These are phyloP conservation scores for Aspergillus bombycis DNA, from an alignment of 2,329 filamentous ascomycete species.

Conservation along the genomic window DNA sequence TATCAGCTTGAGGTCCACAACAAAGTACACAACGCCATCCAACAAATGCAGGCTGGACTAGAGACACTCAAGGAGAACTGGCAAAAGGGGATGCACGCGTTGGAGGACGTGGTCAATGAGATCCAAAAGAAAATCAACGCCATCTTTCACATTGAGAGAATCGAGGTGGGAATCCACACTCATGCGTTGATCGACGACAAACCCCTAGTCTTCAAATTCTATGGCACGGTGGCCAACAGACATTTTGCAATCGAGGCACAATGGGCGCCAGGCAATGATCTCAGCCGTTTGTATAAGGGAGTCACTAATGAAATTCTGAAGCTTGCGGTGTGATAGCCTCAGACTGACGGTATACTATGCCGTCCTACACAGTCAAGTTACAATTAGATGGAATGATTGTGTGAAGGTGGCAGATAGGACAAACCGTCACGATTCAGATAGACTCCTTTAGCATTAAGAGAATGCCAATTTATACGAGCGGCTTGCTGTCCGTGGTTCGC, in stretches of 20 bases:
- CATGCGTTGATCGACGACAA: background rate
- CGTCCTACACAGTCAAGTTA: background rate
- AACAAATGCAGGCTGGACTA: conserved; percentile 1
- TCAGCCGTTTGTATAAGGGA: background rate
- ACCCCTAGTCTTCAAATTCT: background rate
- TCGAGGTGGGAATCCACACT: background rate
- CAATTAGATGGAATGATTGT: background rate
- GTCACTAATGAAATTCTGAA: background rate
- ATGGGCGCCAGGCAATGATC: background rate
- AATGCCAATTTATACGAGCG: too few relatives aligned
- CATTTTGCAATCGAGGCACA: background rate
- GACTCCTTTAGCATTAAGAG: too few relatives aligned
- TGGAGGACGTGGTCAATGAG: background rate
- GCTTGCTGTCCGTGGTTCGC: too few relatives aligned
- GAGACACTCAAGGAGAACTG: conserved; percentile 2
- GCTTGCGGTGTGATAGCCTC: background rate
- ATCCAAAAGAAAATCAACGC: background rate
- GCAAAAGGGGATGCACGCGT: background rate
- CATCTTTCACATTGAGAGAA: conserved; percentile 1
- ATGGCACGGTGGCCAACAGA: background rate
- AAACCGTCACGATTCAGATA: too few relatives aligned
- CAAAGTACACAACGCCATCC: background rate
- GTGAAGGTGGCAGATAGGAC: background rate
- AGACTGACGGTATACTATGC: background rate
- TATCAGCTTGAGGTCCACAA: background rate